These are phyloP conservation scores for Podospora bellae-mahoneyi DNA, from an alignment of 495 filamentous ascomycete species.

Conservation along the genomic window DNA sequence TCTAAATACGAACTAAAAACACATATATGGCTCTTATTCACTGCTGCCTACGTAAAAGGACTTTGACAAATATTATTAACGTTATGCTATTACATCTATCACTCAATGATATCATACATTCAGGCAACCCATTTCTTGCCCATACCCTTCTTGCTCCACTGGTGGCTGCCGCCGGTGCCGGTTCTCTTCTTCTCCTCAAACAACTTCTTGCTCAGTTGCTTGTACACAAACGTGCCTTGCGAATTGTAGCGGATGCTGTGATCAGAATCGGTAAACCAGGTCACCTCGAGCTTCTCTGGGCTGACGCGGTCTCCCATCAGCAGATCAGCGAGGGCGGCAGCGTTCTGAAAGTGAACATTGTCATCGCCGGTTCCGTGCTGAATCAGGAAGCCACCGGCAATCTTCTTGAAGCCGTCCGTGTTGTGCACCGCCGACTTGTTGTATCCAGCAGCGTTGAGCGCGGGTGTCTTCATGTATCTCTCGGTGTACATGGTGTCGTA, in stretches of 20 bases:
- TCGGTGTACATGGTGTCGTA: constrained; percentile 65
- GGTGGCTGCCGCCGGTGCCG: constrained; percentile 15
- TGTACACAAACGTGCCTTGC: constrained; percentile 46
- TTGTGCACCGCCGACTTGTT: constrained; percentile 42
- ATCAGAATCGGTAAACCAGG: constrained; percentile 54
- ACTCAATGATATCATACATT: background rate
- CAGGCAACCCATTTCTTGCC: constrained; percentile 1
- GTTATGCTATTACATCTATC: background rate
- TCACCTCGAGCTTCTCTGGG: constrained; percentile 50
- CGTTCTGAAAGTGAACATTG: constrained; percentile 60
- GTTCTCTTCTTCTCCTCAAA: constrained; percentile 29
- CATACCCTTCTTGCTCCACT: constrained; percentile 22
- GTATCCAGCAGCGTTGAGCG: constrained; percentile 49
- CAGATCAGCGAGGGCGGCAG: constrained; percentile 50
- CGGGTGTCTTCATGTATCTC: constrained; percentile 58
- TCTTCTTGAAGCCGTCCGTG: constrained; percentile 48
- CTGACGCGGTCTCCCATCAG: constrained; percentile 47
- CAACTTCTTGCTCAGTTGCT: constrained; percentile 44
- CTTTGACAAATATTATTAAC: background rate
- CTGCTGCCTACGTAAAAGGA: no score
- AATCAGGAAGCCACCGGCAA: constrained; percentile 50
- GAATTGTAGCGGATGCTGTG: constrained; percentile 50
- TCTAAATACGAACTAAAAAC: background rate
- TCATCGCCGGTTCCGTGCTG: constrained; percentile 58
- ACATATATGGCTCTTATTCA: no score